These are phyloP conservation scores for Closterium sp. DNA, from an alignment of 139 green algal genomes.

Conservation along the genomic window DNA sequence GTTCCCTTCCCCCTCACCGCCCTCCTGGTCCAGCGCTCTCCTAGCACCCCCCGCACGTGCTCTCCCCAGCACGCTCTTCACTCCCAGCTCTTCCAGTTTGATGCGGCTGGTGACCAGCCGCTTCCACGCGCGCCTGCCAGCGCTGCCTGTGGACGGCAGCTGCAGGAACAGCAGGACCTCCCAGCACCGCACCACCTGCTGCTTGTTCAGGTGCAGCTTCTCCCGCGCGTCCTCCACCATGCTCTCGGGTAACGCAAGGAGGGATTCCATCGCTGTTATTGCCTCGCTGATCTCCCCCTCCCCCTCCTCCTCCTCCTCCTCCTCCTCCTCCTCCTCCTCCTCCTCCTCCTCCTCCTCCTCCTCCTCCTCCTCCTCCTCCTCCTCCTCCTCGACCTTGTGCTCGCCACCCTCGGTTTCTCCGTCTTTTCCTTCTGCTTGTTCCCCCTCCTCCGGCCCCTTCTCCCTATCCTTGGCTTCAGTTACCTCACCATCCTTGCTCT, in stretches of 20 bases:
- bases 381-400: background rate
- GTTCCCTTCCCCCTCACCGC: background rate
- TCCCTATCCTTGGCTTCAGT: slow-evolving; percentile 16
- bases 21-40: background rate
- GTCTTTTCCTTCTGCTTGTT: background rate
- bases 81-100: slow-evolving; percentile 32
- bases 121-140: slow-evolving; percentile 8
- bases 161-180: slow-evolving; percentile 27
- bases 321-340: background rate
- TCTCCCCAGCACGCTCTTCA: background rate
- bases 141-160: background rate
- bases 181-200: slow-evolving; percentile 27
- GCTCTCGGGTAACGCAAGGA: background rate
- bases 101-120: background rate
- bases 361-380: background rate
- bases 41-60: background rate
- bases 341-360: background rate
- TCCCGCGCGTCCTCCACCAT: background rate
- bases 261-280: background rate
- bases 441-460: background rate
- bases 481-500: slow-evolving; percentile 15
- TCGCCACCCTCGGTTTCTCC: background rate
- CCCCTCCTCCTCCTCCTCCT: slow-evolving; percentile 4
- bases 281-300: background rate
- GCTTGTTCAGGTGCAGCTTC: slow-evolving; percentile 17